These are phyloP conservation scores for Astragalus membranaceus DNA, from an alignment of 306 rosid species.

Conservation along the genomic window DNA sequence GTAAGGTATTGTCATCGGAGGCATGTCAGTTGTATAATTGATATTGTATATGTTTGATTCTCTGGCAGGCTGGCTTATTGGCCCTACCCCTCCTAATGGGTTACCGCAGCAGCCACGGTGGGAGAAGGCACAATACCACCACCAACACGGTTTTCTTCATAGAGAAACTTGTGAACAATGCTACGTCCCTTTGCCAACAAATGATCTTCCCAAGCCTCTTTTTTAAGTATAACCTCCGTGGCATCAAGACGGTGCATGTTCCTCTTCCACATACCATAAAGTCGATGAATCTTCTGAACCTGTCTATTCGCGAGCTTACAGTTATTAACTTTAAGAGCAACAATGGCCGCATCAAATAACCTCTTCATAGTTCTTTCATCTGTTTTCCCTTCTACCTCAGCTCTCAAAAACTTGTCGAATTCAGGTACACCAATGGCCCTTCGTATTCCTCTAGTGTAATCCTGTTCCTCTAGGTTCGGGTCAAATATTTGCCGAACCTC, in stretches of 20 bases:
- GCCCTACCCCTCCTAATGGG: conserved; percentile 16
- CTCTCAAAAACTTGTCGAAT: conserved; percentile 16
- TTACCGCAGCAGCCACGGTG: conserved; percentile 15
- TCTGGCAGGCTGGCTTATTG: background rate
- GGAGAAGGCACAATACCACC: background rate
- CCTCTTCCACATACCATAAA: conserved; percentile 25
- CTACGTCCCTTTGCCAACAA: conserved; percentile 8
- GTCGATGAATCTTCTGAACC: conserved; percentile 28
- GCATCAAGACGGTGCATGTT: conserved; percentile 38
- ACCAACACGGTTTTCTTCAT: conserved; percentile 1
- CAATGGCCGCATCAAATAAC: conserved; percentile 27
- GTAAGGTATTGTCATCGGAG: background rate
- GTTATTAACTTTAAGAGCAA: conserved; percentile 24
- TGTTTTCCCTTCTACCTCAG: background rate
- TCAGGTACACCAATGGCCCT: conserved; percentile 43
- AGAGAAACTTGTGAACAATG: conserved; percentile 26
- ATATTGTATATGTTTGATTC: background rate
- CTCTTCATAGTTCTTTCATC: conserved; percentile 8
- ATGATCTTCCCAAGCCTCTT: conserved; percentile 29
- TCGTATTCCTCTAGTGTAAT: conserved; percentile 28
- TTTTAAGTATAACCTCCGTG: conserved; percentile 10
- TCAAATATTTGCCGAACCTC: conserved; percentile 24
- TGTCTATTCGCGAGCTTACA: conserved; percentile 31
- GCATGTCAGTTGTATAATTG: conserved; percentile 5
- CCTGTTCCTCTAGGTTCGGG: background rate